Evolutionary conservation across 2,329 filamentous ascomycete species (phyloP).

Genomic region (Microdochium paspali): DNA sequence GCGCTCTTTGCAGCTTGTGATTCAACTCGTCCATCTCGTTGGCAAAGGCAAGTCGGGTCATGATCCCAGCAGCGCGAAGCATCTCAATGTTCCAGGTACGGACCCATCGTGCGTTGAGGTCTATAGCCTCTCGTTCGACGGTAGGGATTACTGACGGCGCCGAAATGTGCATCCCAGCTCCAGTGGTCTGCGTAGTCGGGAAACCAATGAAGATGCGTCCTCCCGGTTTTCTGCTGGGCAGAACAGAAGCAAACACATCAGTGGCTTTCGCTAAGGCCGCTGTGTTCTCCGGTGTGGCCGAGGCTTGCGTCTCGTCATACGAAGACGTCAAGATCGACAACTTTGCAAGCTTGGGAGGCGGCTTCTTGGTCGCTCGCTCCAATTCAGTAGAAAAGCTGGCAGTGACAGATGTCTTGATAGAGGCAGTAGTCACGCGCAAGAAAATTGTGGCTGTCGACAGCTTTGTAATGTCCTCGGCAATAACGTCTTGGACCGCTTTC

Average conservation of each 20-base stretch:
- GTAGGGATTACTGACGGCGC: constrained; percentile 95
- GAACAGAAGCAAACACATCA: constrained; percentile 82
- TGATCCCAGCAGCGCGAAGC: constrained; percentile 80
- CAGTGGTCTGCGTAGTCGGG: constrained; percentile 93
- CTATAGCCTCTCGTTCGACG: constrained; percentile 92
- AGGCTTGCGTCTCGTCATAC: constrained; percentile 69
- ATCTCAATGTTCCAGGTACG: constrained; percentile 94
- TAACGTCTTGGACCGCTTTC: constrained; percentile 48
- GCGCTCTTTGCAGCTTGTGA: constrained; percentile 41
- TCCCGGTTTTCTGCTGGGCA: constrained; percentile 72
- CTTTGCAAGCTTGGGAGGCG: constrained; percentile 78
- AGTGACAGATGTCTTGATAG: constrained; percentile 66
- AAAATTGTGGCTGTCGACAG: constrained; percentile 73
- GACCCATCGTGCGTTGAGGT: constrained; percentile 91
- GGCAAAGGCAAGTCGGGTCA: constrained; percentile 78
- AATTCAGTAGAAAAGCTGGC: constrained; percentile 72
- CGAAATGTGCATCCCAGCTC: constrained; percentile 86
- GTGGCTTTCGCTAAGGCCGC: constrained; percentile 44
- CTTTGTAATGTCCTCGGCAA: constrained; percentile 63
- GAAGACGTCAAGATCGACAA: constrained; percentile 86
- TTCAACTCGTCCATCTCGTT: constrained; percentile 78
- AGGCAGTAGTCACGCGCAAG: constrained; percentile 76
- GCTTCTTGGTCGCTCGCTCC: constrained; percentile 93
- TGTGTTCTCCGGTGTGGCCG: constrained; percentile 40
- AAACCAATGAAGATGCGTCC: constrained; percentile 96